Base-by-base conservation (phyloP, 495 filamentous ascomycete genomes). In the Apodospora peruviana region DNA sequence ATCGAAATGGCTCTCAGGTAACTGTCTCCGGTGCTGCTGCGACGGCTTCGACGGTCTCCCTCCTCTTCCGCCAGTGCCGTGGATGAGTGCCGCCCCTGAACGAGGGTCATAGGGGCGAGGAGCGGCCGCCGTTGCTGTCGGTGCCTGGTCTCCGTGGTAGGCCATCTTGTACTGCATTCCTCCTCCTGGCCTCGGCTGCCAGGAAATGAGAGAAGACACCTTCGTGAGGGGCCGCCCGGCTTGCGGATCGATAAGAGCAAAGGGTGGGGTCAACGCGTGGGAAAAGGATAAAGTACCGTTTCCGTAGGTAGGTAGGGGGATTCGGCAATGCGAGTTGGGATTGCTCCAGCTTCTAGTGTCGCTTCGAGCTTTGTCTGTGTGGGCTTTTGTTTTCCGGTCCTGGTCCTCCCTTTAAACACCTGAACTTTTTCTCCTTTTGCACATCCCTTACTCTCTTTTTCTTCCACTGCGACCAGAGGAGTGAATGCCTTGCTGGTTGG, bases 1-100 rank as follows among this genome's bases (percentile, higher is more conserved):
- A 41, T 80, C 75, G 40, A 79, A 71, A 16, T 73, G 62, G 24
- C 71, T 68, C 46, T 70, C 65, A n/a, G 47, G 27, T 7, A 32
- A 14, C 14, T 32, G 27, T 14, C 14, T 39, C 12, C 24, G 39
- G 4, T 44, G 32, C 32, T 47, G 45, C 24, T 48, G 54, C 37
- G 7, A 22, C 9, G 29, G 21, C 20, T 12, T 42, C 4, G 36
- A 3, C n/a, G 2, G 18, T 25, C 23, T 41, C 44, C 20, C 38
- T 22, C 12, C 25, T 18, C 5, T 24, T 14, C 35, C 46, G 44
- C 21, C 19, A 32, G 7, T 32, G 27, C 27, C n/a, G n/a, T n/a
- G n/a, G n/a, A n/a, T n/a, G n/a, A n/a, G n/a, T n/a, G n/a, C n/a
- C n/a, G n/a, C n/a, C n/a, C n/a, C n/a, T n/a, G n/a, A n/a, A n/a